Evolutionary conservation across 129 eudicot genomes (phyloP).

Genomic region (Rutidosis leptorrhynchoides): DNA sequence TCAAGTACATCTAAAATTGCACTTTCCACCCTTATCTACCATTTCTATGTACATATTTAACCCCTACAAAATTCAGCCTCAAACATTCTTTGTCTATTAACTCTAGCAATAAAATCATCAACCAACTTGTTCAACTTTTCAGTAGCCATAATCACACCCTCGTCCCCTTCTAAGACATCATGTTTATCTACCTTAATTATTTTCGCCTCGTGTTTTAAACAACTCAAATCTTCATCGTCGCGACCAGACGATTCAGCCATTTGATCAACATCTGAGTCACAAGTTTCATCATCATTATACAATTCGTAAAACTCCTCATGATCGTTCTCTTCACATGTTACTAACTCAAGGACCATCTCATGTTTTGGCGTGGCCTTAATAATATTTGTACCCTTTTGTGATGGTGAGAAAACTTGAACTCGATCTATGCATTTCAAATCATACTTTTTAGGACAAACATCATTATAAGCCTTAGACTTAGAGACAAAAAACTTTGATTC

Average conservation of each 20-base stretch:
- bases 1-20: conserved; percentile 9
- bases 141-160: conserved; percentile 20
- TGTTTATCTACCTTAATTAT: conserved; percentile 9
- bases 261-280: conserved; percentile 12
- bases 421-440: conserved; percentile 6
- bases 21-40: conserved; percentile 11
- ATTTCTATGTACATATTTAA: conserved; percentile 27
- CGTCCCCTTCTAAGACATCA: conserved; percentile 26
- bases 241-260: not conserved
- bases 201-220: conserved; percentile 4
- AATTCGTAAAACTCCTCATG: conserved; percentile 30
- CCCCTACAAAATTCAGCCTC: conserved; percentile 40
- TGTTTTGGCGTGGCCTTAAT: not conserved
- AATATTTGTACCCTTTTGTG: not conserved
- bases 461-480: conserved; percentile 18
- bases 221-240: conserved; percentile 18
- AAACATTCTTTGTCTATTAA: conserved; percentile 48
- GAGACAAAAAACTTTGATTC: conserved; percentile 39
- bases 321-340: conserved; percentile 15
- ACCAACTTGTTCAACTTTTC: conserved; percentile 54
- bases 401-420: conserved; percentile 5
- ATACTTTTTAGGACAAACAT: conserved; percentile 16
- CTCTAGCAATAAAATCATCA: conserved; percentile 59
- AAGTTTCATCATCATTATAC: conserved; percentile 10
- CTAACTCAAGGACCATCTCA: conserved; percentile 13